A percentile compares a stretch with the other conserved stretches of the same genome.
Evolutionary conservation across 345 rosid genomes (phyloP).

Genomic region (Trapa bicornis): DNA sequence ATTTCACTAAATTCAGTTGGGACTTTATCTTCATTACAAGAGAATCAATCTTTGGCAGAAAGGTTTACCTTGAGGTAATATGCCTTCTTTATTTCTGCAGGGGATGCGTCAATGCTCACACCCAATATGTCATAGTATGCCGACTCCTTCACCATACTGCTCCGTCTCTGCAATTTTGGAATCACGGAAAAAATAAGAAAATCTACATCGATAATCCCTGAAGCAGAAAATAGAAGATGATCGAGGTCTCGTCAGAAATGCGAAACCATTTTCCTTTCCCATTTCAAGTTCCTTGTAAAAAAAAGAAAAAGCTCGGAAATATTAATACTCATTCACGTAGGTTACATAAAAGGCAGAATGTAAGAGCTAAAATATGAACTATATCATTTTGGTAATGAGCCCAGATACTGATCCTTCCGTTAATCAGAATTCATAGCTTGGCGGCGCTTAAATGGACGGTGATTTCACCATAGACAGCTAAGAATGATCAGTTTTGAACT

Average conservation of each 20-base stretch:
- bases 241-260: background rate
- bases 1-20: background rate
- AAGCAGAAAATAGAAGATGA: background rate
- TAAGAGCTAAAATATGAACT: background rate
- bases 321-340: background rate
- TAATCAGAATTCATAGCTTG: background rate
- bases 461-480: no score
- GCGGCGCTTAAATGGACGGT: background rate
- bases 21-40: background rate
- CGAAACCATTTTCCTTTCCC: background rate
- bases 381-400: background rate
- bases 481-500: no score
- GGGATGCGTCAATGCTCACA: slow-evolving; percentile 48
- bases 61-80: slow-evolving; percentile 62
- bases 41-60: background rate
- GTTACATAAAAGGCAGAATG: no score
- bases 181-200: background rate
- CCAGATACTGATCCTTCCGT: background rate
- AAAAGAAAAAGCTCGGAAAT: background rate
- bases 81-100: slow-evolving; percentile 84
- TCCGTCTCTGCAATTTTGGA: background rate
- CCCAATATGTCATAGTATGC: slow-evolving; percentile 67
- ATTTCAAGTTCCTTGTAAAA: background rate
- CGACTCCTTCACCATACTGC: slow-evolving; percentile 60
- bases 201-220: background rate